These are phyloP conservation scores for Solanum pennellii DNA, from an alignment of 257 asterid genomes.

Conservation along the genomic window DNA sequence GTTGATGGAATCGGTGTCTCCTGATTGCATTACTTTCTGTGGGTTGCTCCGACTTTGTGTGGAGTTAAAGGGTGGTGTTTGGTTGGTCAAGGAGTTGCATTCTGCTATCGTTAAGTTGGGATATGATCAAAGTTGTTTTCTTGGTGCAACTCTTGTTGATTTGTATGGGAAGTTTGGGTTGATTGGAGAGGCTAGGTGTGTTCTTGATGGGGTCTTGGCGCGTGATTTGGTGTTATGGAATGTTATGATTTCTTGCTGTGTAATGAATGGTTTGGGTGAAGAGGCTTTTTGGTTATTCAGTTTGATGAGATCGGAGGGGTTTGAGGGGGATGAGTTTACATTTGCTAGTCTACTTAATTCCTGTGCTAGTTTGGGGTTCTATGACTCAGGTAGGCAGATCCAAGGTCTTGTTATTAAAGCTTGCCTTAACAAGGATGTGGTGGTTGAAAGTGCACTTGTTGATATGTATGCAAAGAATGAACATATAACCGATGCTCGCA, in stretches of 20 bases:
- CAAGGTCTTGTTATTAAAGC: constrained; percentile 11
- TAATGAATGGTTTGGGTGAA: constrained; percentile 2
- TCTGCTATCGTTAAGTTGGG: constrained; percentile 14
- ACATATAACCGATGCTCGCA: constrained; percentile 6
- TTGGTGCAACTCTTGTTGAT: constrained; percentile 16
- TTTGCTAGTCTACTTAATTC: constrained; percentile 20
- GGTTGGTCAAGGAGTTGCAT: constrained; percentile 9
- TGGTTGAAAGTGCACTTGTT: constrained; percentile 18
- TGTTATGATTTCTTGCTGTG: constrained; percentile 19
- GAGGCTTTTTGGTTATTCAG: constrained; percentile 10
- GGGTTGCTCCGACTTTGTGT: constrained; percentile 10
- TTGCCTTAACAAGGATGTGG: constrained; percentile 10
- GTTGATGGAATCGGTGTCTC: constrained; percentile 9
- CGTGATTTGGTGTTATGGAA: constrained; percentile 23
- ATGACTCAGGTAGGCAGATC: constrained; percentile 11
- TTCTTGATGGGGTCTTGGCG: constrained; percentile 1
- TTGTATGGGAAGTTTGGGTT: constrained; percentile 18
- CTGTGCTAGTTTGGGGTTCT: constrained; percentile 5
- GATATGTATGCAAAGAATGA: constrained; percentile 26
- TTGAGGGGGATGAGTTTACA: constrained; percentile 16
- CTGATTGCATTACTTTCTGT: constrained; percentile 16
- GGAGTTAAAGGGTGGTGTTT: neutral
- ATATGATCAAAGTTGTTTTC: constrained; percentile 1
- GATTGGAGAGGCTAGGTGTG: constrained; percentile 18
- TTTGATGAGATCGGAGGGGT: constrained; percentile 15